Conservation (phyloP, 768 basidiomycete genomes). For the Lenzites betulinus region DNA sequence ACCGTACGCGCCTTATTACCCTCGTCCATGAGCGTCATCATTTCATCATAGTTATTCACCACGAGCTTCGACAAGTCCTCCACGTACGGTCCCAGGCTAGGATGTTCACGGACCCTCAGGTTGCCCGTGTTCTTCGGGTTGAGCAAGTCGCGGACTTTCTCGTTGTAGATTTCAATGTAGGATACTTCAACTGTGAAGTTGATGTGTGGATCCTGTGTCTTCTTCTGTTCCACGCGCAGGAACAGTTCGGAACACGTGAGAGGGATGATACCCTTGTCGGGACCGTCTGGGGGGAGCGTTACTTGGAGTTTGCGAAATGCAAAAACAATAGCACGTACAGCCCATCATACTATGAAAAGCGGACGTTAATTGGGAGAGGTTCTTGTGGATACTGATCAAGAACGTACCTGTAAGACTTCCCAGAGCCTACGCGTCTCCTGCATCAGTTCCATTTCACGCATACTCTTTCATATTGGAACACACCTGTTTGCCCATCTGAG, state of each 20-base stretch:
- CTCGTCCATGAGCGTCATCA: slow-evolving; percentile 99
- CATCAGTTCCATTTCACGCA: neutral
- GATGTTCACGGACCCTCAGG: slow-evolving; percentile 96
- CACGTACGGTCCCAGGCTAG: slow-evolving; percentile 95
- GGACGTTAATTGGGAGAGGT: neutral
- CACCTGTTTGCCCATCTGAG: slow-evolving; percentile 84
- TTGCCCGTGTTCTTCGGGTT: slow-evolving; percentile 98
- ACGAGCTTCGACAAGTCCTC: slow-evolving; percentile 95
- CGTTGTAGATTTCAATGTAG: slow-evolving; percentile 98
- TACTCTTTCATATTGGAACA: slow-evolving; percentile 30
- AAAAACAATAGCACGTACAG: slow-evolving; percentile 54
- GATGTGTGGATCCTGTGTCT: slow-evolving; percentile 62
- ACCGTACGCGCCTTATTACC: slow-evolving; percentile 99
- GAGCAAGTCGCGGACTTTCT: slow-evolving; percentile 95
- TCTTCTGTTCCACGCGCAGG: slow-evolving; percentile 71
- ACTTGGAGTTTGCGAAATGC: slow-evolving; percentile 5
- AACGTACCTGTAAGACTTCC: slow-evolving; percentile 87
- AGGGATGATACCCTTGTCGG: slow-evolving; percentile 97
- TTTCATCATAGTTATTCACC: slow-evolving; percentile 89
- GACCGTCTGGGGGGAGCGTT: slow-evolving; percentile 62
- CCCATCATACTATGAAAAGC: slow-evolving; percentile 81
- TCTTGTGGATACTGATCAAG: neutral
- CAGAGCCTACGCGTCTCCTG: slow-evolving; percentile 59
- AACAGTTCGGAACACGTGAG: slow-evolving; percentile 94
- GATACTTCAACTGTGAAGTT: slow-evolving; percentile 96